Conservation (phyloP, 2,329 filamentous ascomycete genomes). For the Thelonectria discophora region DNA sequence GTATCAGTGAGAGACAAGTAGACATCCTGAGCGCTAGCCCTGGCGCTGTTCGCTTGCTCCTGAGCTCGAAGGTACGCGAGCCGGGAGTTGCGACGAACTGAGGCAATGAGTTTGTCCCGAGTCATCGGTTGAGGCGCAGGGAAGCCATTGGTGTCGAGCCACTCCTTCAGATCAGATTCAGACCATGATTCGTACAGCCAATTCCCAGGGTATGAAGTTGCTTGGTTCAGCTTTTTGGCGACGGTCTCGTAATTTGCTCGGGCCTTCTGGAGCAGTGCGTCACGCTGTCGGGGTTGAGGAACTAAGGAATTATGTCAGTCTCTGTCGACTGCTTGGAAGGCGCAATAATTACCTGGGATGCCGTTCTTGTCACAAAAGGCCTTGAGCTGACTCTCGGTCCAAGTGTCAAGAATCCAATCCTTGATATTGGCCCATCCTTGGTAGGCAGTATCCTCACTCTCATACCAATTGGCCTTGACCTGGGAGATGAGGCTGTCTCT, state of each 20-base stretch:
- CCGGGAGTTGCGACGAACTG: conserved; percentile 89
- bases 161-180: conserved; percentile 92
- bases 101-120: conserved; percentile 88
- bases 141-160: conserved; percentile 88
- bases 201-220: conserved; percentile 86
- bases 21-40: conserved; percentile 72
- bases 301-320: conserved; percentile 52
- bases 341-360: conserved; percentile 69
- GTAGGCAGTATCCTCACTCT: conserved; percentile 79
- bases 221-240: conserved; percentile 79
- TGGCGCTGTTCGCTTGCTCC: conserved; percentile 66
- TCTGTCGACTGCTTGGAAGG: no score
- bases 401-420: conserved; percentile 95
- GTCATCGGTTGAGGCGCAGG: conserved; percentile 83
- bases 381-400: conserved; percentile 94
- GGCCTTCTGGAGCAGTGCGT: conserved; percentile 79
- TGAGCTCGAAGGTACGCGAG: conserved; percentile 76
- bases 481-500: conserved; percentile 74
- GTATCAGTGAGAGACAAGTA: conserved; percentile 82
- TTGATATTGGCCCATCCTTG: conserved; percentile 76
- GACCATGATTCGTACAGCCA: conserved; percentile 95
- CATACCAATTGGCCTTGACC: conserved; percentile 79
- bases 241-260: conserved; percentile 83
- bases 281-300: conserved; percentile 86
- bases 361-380: conserved; percentile 88